phyloP scores from a whole-genome alignment of 768 basidiomycete species.

The Trametes meyenii region DNA sequence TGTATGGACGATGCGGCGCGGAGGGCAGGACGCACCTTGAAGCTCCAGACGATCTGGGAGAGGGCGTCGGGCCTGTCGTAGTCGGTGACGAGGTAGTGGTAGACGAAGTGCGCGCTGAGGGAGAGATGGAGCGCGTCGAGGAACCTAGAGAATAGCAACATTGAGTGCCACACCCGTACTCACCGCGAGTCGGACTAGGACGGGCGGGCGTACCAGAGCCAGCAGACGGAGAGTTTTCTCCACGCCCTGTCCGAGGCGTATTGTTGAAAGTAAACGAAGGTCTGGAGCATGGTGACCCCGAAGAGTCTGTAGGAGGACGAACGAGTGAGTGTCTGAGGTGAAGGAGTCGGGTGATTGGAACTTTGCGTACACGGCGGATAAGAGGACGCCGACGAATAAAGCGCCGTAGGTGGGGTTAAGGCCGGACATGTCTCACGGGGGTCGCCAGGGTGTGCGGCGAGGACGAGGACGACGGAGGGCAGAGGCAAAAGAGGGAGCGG shows the following conservation, averaged over 20 bases:
- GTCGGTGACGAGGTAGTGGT: constrained; percentile 26
- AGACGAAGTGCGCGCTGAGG: constrained; percentile 25
- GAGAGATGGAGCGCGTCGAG: constrained; percentile 26
- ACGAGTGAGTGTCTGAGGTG: neutral
- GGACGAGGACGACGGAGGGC: neutral
- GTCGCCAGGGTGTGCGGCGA: neutral
- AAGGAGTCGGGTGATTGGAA: neutral
- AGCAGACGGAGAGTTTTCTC: constrained; percentile 25
- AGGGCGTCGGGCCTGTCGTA: constrained; percentile 21
- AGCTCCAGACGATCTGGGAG: constrained; percentile 23
- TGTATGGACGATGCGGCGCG: neutral
- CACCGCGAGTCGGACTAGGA: neutral
- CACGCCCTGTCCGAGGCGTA: constrained; percentile 21
- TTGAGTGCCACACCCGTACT: neutral
- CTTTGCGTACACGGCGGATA: constrained; percentile 23
- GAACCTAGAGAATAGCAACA: constrained; percentile 9
- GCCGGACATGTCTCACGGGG: constrained; percentile 7
- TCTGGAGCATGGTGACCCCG: constrained; percentile 26
- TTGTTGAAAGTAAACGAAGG: constrained; percentile 25
- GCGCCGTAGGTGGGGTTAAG: constrained; percentile 26
- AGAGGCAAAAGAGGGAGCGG: neutral
- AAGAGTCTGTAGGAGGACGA: constrained; percentile 19
- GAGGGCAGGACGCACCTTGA: constrained; percentile 17
- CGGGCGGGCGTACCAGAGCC: constrained; percentile 20
- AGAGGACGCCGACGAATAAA: constrained; percentile 23